These are phyloP conservation scores for Xylaria digitata DNA, from an alignment of 2,329 filamentous ascomycete genomes.

Conservation along the genomic window DNA sequence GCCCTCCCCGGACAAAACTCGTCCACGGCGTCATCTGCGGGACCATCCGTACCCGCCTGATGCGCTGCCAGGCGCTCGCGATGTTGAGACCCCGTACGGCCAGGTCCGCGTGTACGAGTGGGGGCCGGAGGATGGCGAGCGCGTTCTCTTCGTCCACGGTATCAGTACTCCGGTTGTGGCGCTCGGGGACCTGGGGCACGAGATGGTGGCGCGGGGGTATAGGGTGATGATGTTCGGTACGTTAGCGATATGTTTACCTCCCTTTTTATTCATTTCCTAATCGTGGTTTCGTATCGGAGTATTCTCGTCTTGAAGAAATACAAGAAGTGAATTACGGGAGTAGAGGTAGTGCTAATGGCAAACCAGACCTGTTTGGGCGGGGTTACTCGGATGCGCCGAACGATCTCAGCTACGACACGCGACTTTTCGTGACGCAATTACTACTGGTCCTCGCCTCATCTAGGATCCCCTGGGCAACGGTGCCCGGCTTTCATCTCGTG, in stretches of 20 bases:
- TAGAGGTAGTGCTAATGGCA: background rate
- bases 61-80: constrained; percentile 74
- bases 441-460: constrained; percentile 74
- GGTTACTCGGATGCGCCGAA: constrained; percentile 79
- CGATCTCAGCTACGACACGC: constrained; percentile 68
- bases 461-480: constrained; percentile 62
- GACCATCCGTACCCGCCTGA: constrained; percentile 74
- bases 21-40: background rate
- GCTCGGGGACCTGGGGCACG: constrained; percentile 72
- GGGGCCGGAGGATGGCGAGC: constrained; percentile 77
- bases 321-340: background rate
- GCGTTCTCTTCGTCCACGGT: constrained; percentile 81
- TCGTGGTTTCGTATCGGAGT: too few species aligned
- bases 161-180: constrained; percentile 82
- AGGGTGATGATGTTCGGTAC: constrained; percentile 82
- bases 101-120: constrained; percentile 81
- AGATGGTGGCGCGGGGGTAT: constrained; percentile 73
- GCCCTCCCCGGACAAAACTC: constrained; percentile 20
- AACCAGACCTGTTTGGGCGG: constrained; percentile 75
- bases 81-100: constrained; percentile 77
- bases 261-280: too few species aligned
- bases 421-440: constrained; percentile 74
- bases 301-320: background rate
- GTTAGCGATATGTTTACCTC: constrained; percentile 43
- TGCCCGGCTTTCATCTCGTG: constrained; percentile 72